Conservation (phyloP, 2,329 filamentous ascomycete genomes). For the Ophiocordyceps sinensis region DNA sequence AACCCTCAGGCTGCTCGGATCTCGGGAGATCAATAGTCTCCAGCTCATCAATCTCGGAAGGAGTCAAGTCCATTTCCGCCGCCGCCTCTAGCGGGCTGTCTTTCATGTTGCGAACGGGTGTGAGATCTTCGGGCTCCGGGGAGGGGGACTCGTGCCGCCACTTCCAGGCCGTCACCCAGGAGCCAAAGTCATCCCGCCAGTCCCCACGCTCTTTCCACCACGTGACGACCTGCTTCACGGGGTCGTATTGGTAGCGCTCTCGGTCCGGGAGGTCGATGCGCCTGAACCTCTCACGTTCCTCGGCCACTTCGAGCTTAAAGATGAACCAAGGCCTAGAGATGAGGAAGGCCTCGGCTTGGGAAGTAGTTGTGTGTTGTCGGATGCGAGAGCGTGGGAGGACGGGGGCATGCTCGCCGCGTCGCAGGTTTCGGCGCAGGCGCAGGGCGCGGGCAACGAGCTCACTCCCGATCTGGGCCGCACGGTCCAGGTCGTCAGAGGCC, state of each 20-base stretch:
- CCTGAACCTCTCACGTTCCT: neutral
- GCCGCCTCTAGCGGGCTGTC: neutral
- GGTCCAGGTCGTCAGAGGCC: neutral
- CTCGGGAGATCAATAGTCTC: neutral
- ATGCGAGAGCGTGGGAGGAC: neutral
- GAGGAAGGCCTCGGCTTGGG: neutral
- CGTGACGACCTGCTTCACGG: neutral
- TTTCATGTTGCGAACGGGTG: neutral
- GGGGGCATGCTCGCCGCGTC: neutral
- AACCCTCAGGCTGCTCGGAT: neutral
- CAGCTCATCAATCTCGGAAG: neutral
- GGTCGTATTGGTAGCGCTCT: too few species aligned
- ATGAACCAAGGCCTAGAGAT: neutral
- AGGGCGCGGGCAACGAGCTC: neutral
- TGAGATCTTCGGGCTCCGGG: neutral
- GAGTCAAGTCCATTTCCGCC: neutral
- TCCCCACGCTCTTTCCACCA: neutral
- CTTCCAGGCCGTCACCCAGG: neutral
- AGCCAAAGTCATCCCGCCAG: neutral
- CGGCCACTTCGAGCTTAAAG: neutral
- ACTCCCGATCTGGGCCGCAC: neutral
- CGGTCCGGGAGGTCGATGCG: neutral
- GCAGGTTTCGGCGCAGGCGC: neutral
- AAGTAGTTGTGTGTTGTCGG: neutral
- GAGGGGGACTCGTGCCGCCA: slow-evolving; percentile 2